phyloP scores from a whole-genome alignment of 805 yeast species.

The Wickerhamiella sergipiensis region DNA sequence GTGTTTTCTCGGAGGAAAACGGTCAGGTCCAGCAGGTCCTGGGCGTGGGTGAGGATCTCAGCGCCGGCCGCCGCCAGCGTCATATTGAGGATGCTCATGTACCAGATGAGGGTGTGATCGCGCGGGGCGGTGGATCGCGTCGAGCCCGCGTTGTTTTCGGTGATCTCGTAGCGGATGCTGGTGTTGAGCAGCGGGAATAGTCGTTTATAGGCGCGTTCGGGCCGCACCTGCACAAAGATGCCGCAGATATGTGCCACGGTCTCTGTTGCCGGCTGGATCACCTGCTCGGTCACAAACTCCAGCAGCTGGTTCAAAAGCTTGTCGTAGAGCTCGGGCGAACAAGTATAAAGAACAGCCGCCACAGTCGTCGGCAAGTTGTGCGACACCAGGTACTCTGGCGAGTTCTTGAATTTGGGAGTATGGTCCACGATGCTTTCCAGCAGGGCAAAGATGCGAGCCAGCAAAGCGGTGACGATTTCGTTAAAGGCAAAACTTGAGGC shows the following conservation, averaged over 20 bases:
- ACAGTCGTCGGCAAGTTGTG: constrained; percentile 26
- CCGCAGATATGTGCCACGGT: constrained; percentile 63
- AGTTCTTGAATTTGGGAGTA: constrained; percentile 27
- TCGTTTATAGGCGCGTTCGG: constrained; percentile 32
- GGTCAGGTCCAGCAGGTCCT: constrained; percentile 36
- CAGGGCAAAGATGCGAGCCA: constrained; percentile 45
- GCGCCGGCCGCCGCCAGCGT: constrained; percentile 55
- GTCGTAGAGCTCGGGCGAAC: constrained; percentile 21
- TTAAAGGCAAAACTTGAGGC: constrained; percentile 65
- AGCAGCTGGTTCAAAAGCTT: constrained; percentile 19
- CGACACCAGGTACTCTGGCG: constrained; percentile 36
- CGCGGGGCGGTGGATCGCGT: constrained; percentile 54
- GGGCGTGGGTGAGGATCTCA: constrained; percentile 30
- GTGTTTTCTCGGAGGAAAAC: constrained; percentile 31
- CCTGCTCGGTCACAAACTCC: constrained; percentile 46
- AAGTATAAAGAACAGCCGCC: constrained; percentile 24
- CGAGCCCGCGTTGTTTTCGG: constrained; percentile 69
- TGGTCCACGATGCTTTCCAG: constrained; percentile 59
- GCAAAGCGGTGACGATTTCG: constrained; percentile 40
- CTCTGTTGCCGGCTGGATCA: constrained; percentile 43
- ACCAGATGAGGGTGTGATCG: constrained; percentile 65
- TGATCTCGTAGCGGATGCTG: constrained; percentile 50
- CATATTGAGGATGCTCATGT: constrained; percentile 55
- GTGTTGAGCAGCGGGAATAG: constrained; percentile 34
- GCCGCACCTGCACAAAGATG: constrained; percentile 52